Evolutionary conservation across 805 yeast genomes (phyloP).

Genomic region (Schwanniomyces sp.): DNA sequence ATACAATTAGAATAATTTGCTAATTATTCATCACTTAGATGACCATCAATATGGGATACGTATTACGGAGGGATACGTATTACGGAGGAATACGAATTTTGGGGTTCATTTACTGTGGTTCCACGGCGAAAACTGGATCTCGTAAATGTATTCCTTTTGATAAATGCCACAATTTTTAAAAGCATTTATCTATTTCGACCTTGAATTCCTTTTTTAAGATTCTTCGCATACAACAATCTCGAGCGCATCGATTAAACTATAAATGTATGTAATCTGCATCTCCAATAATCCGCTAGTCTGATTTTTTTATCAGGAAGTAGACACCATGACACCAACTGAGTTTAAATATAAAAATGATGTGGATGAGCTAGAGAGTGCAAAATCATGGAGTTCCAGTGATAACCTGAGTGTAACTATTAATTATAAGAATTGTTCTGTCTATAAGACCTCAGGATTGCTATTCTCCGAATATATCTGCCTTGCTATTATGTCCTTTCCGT

Average conservation of each 20-base stretch:
- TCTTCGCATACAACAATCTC: background rate
- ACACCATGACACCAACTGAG: background rate
- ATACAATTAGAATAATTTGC: background rate
- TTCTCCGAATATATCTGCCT: slow-evolving; percentile 61
- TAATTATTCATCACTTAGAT: background rate
- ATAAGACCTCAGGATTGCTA: slow-evolving; percentile 57
- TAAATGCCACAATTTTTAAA: background rate
- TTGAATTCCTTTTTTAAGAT: background rate
- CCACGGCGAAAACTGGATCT: background rate
- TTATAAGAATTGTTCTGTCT: slow-evolving; percentile 57
- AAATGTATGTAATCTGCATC: background rate
- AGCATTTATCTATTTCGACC: background rate
- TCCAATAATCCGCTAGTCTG: background rate
- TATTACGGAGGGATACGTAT: background rate
- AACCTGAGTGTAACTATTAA: slow-evolving; percentile 28
- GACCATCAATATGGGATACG: background rate
- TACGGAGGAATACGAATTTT: no score
- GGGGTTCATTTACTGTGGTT: background rate
- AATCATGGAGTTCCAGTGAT: background rate
- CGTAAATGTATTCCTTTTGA: background rate
- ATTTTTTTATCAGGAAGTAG: background rate
- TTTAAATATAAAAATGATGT: background rate
- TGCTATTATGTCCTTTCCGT: slow-evolving; percentile 66
- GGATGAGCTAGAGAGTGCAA: background rate
- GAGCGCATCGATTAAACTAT: background rate